Conservation (phyloP, 768 basidiomycete genomes). For the Lyophyllum shimeji region DNA sequence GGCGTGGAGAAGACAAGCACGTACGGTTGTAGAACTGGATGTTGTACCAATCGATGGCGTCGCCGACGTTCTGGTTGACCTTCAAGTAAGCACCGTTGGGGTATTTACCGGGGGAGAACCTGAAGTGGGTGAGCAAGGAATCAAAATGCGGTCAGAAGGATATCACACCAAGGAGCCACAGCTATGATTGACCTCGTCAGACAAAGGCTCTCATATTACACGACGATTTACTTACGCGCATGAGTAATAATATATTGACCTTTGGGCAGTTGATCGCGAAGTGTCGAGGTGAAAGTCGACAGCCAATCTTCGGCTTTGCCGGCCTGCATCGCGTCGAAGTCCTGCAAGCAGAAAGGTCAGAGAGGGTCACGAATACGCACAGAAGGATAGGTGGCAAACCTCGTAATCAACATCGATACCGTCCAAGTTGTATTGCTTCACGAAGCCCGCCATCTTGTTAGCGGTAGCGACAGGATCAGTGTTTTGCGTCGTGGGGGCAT, state of each 20-base stretch:
- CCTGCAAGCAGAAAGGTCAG: constrained; percentile 28
- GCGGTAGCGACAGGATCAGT: constrained; percentile 47
- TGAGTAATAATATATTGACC: constrained; percentile 51
- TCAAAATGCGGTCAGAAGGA: neutral
- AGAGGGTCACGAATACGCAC: neutral
- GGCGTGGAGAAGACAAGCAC: neutral
- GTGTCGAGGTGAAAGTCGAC: constrained; percentile 46
- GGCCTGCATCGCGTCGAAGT: constrained; percentile 48
- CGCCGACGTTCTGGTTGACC: constrained; percentile 50
- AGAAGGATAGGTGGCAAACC: constrained; percentile 16
- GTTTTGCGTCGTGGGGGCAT: constrained; percentile 44
- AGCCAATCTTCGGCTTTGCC: constrained; percentile 51
- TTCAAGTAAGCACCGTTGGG: constrained; percentile 49
- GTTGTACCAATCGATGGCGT: constrained; percentile 63
- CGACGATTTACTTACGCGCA: constrained; percentile 40
- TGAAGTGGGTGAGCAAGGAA: neutral
- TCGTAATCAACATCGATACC: constrained; percentile 65
- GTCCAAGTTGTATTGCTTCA: constrained; percentile 47
- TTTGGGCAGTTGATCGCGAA: constrained; percentile 45
- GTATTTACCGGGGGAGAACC: constrained; percentile 35
- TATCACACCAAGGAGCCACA: constrained; percentile 42
- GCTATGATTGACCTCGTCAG: constrained; percentile 25
- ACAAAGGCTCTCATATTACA: neutral
- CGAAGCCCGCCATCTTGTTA: constrained; percentile 51
- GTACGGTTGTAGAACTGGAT: constrained; percentile 36